Evolutionary conservation across 2,329 filamentous ascomycete genomes (phyloP).

Genomic region (Alternaria gansuensis): DNA sequence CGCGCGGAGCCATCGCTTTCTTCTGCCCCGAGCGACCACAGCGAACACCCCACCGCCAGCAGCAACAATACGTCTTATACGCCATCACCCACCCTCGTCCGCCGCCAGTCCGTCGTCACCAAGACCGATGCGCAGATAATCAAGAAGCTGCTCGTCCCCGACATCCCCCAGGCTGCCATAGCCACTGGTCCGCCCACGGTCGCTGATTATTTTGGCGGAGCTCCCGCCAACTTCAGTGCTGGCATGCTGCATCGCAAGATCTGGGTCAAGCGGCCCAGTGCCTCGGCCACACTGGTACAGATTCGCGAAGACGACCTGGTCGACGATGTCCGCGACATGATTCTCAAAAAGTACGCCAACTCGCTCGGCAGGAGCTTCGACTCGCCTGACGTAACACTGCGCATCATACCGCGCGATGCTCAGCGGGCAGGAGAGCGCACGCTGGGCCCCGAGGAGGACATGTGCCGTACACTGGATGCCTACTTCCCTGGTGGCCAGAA

Average conservation of each 20-base stretch:
- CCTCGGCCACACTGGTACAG: slow-evolving; percentile 85
- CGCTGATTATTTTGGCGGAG: slow-evolving; percentile 54
- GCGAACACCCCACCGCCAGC: slow-evolving; percentile 19
- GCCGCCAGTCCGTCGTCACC: slow-evolving; percentile 53
- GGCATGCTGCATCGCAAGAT: slow-evolving; percentile 73
- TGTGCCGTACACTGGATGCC: slow-evolving; percentile 78
- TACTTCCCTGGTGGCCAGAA: slow-evolving; percentile 88
- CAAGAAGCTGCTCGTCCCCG: slow-evolving; percentile 63
- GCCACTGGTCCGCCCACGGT: slow-evolving; percentile 40
- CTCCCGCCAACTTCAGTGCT: slow-evolving; percentile 42
- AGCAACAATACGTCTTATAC: slow-evolving; percentile 27
- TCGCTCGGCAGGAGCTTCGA: slow-evolving; percentile 89
- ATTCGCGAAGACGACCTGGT: slow-evolving; percentile 89
- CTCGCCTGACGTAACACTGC: slow-evolving; percentile 84
- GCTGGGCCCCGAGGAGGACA: slow-evolving; percentile 85
- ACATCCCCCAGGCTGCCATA: slow-evolving; percentile 31
- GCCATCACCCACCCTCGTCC: slow-evolving; percentile 56
- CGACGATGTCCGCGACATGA: slow-evolving; percentile 92
- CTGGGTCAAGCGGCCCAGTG: slow-evolving; percentile 89
- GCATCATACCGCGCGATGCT: slow-evolving; percentile 75
- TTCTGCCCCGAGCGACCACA: slow-evolving; percentile 18
- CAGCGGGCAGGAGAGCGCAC: slow-evolving; percentile 67
- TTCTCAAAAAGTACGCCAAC: slow-evolving; percentile 92
- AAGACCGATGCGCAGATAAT: slow-evolving; percentile 57
- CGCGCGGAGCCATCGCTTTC: slow-evolving; percentile 23